A percentile compares a stretch with the other conserved stretches of the same genome.
Conservation (phyloP, 1,284 basidiomycete species). For the Coniferiporia sulphurascens region DNA sequence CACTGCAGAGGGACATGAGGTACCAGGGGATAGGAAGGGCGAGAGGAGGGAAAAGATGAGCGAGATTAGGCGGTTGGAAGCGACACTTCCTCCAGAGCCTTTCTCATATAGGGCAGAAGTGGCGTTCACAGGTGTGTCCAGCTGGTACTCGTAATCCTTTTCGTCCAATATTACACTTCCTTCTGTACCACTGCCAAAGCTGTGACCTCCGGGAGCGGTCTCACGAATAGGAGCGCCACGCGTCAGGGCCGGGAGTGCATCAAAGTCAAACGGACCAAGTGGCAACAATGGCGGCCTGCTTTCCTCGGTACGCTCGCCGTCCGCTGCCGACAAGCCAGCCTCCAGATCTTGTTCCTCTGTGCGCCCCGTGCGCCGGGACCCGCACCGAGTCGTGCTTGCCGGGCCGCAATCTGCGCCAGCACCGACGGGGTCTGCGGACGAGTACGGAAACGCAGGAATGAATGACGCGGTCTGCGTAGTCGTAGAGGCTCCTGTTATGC, state of each 20-base stretch:
- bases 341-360: background rate
- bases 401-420: background rate
- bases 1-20: background rate
- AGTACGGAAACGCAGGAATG: slow-evolving; percentile 12
- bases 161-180: background rate
- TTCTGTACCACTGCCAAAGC: background rate
- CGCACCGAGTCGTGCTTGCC: background rate
- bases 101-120: background rate
- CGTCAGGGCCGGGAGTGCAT: slow-evolving; percentile 37
- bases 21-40: background rate
- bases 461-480: slow-evolving; percentile 8
- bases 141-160: background rate
- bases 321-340: background rate
- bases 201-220: too few species aligned
- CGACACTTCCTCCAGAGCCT: background rate
- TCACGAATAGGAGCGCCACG: background rate
- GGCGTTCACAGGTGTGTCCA: background rate
- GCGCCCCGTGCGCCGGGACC: background rate
- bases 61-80: background rate
- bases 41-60: slow-evolving; percentile 1
- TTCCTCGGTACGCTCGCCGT: background rate
- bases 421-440: slow-evolving; percentile 1
- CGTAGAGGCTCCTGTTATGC: background rate
- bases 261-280: slow-evolving; percentile 48
- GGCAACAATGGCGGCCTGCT: background rate